Evolutionary conservation across 2,329 filamentous ascomycete species (phyloP).

Genomic region (Neurospora crassa): DNA sequence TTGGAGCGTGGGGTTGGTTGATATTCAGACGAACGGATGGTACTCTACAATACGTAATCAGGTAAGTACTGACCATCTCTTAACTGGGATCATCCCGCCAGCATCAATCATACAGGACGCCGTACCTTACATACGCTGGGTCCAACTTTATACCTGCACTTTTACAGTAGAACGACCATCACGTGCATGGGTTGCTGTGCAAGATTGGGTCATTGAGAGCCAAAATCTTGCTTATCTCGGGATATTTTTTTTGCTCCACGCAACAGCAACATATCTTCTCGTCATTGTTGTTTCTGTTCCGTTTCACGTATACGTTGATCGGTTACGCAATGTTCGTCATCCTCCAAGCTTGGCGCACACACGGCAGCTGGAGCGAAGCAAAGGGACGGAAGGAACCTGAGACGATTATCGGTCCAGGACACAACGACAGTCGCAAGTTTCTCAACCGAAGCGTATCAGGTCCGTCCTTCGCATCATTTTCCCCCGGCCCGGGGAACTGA

Average conservation of each 20-base stretch:
- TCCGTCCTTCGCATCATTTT: background rate
- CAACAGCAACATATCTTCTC: background rate
- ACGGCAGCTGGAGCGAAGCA: background rate
- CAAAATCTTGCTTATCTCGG: background rate
- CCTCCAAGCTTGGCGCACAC: background rate
- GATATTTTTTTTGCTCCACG: background rate
- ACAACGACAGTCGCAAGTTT: background rate
- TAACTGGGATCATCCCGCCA: background rate
- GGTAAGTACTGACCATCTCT: background rate
- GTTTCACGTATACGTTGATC: background rate
- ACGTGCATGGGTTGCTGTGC: background rate
- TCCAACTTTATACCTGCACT: background rate
- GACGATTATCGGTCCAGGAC: background rate
- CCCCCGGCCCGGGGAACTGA: background rate
- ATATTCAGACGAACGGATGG: background rate
- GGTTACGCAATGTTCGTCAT: background rate
- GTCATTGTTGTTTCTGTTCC: background rate
- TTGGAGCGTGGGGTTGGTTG: background rate
- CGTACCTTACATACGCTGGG: background rate
- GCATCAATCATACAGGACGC: background rate
- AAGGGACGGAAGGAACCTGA: background rate
- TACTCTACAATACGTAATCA: background rate
- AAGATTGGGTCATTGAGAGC: background rate
- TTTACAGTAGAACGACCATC: background rate
- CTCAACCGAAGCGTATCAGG: background rate